A percentile compares a stretch with the other conserved stretches of the same genome.
Evolutionary conservation across 2,329 filamentous ascomycete genomes (phyloP).

Genomic region (Epichloe elymi): DNA sequence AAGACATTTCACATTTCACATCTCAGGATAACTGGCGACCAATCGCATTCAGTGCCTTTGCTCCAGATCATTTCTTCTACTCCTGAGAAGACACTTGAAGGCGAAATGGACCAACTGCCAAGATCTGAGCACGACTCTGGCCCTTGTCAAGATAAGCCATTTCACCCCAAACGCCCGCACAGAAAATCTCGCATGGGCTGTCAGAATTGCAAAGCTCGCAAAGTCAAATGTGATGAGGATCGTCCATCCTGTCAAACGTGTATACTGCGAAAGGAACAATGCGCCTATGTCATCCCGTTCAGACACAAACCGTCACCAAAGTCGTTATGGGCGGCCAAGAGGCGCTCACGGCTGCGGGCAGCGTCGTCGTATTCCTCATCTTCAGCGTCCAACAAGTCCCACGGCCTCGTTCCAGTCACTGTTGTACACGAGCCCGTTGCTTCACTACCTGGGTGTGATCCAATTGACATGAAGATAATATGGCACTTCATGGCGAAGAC

Average conservation of each 20-base stretch:
- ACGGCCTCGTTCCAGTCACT: slow-evolving; percentile 4
- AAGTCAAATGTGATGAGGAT: slow-evolving; percentile 41
- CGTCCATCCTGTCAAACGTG: slow-evolving; percentile 37
- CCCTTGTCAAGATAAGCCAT: slow-evolving; percentile 10
- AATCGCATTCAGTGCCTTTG: no score
- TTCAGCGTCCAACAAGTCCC: not conserved
- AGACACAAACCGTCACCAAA: slow-evolving; percentile 7
- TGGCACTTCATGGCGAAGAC: slow-evolving; percentile 41
- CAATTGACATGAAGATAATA: slow-evolving; percentile 38
- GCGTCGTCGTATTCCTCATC: slow-evolving; percentile 3
- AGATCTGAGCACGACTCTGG: not conserved
- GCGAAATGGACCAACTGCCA: not conserved
- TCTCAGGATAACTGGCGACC: no score
- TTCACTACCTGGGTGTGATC: slow-evolving; percentile 11
- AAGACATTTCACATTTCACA: no score
- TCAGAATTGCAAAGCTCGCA: slow-evolving; percentile 40
- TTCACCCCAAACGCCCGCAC: slow-evolving; percentile 37
- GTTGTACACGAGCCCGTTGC: slow-evolving; percentile 9
- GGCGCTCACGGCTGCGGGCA: not conserved
- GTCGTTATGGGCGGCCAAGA: not conserved
- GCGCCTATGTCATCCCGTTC: slow-evolving; percentile 26
- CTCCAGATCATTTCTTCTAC: no score
- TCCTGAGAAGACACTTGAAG: not conserved
- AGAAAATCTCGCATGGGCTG: slow-evolving; percentile 42
- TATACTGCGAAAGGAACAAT: slow-evolving; percentile 31